phyloP scores from a whole-genome alignment of 345 rosid genomes.

The Murraya paniculata region DNA sequence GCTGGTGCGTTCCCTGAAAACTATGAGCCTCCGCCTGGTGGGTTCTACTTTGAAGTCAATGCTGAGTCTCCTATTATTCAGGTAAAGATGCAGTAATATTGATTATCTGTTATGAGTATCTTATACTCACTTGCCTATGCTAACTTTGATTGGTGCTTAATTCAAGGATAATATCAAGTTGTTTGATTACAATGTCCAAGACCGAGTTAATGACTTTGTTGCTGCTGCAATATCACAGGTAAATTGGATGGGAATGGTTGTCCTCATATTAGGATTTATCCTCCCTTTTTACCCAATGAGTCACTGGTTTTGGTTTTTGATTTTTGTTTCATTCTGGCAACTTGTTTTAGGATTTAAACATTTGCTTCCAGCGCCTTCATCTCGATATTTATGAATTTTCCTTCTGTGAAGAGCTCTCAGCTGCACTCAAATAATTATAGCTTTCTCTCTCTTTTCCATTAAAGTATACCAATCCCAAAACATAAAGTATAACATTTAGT shows the following conservation, averaged over 20 bases:
- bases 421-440: neutral
- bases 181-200: conserved; percentile 95
- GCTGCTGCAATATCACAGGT: conserved; percentile 95
- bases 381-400: neutral
- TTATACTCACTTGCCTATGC: conserved; percentile 3
- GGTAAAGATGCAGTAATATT: conserved; percentile 36
- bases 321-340: neutral
- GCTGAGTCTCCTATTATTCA: conserved; percentile 76
- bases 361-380: conserved; percentile 2
- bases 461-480: neutral
- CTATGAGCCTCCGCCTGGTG: conserved; percentile 93
- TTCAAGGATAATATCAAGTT: conserved; percentile 72
- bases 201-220: conserved; percentile 87
- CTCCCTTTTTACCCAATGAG: neutral
- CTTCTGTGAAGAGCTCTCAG: neutral
- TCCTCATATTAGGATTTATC: neutral
- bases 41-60: conserved; percentile 89
- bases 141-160: conserved; percentile 26
- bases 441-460: neutral
- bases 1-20: conserved; percentile 91
- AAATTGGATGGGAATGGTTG: conserved; percentile 12
- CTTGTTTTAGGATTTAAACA: neutral
- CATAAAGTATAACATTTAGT: neutral
- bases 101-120: conserved; percentile 5
- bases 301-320: conserved; percentile 4